phyloP scores from a whole-genome alignment of 805 yeast genomes.

The Saccharomycopsis sp. region DNA sequence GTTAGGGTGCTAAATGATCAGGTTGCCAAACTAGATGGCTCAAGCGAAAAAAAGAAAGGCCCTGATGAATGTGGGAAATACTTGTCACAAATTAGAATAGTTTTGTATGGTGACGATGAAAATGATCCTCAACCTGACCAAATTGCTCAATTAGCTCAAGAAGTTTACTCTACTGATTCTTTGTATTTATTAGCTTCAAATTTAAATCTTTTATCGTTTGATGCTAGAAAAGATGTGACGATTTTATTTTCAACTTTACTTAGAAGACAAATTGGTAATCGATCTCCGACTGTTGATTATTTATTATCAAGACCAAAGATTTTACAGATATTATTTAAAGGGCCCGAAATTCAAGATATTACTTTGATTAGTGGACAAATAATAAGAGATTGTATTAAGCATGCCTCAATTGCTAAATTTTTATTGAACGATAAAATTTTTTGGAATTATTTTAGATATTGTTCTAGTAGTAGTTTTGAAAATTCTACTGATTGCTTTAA shows the following conservation, averaged over 20 bases:
- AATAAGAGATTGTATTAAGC: conserved; percentile 76
- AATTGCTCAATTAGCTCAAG: conserved; percentile 69
- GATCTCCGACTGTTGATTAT: conserved; percentile 85
- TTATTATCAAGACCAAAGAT: conserved; percentile 60
- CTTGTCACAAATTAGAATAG: conserved; percentile 54
- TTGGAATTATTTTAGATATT: conserved; percentile 81
- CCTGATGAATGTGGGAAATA: conserved; percentile 72
- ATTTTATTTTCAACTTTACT: conserved; percentile 67
- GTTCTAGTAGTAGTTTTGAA: conserved; percentile 74
- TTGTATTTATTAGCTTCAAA: conserved; percentile 53
- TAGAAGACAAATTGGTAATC: conserved; percentile 66
- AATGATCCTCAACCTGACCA: conserved; percentile 64
- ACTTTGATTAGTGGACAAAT: conserved; percentile 73
- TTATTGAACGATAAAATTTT: conserved; percentile 53
- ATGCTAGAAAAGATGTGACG: conserved; percentile 78
- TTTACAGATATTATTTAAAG: conserved; percentile 52
- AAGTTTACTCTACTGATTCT: conserved; percentile 65
- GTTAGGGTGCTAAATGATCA: conserved; percentile 71
- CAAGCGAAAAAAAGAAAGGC: conserved; percentile 34
- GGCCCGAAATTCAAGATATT: conserved; percentile 68
- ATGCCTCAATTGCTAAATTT: conserved; percentile 58
- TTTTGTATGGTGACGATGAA: conserved; percentile 65
- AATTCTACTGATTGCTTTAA: conserved; percentile 85
- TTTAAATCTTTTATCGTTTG: conserved; percentile 73
- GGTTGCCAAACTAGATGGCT: conserved; percentile 50